Conservation (phyloP, 805 yeast species). For the Wickerhamomyces strasburgensis region DNA sequence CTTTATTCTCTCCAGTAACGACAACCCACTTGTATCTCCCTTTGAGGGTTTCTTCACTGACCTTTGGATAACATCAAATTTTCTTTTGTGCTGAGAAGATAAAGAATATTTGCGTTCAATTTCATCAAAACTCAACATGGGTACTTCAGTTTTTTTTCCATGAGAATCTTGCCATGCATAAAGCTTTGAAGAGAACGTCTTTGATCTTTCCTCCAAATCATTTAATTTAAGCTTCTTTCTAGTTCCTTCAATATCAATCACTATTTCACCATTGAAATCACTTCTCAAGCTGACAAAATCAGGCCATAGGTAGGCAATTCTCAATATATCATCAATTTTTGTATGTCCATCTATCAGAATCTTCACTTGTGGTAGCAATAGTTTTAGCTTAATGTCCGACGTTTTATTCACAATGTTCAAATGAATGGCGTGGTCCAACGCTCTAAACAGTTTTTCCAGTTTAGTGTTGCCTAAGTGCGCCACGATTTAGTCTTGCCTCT, state of each 20-base stretch:
- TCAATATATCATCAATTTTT: slow-evolving; percentile 13
- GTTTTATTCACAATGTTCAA: slow-evolving; percentile 14
- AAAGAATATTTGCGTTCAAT: background rate
- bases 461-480: slow-evolving; percentile 1
- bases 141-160: slow-evolving; percentile 10
- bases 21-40: slow-evolving; percentile 12
- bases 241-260: slow-evolving; percentile 17
- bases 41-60: background rate
- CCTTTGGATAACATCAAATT: slow-evolving; percentile 15
- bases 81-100: background rate
- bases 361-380: slow-evolving; percentile 14
- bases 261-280: slow-evolving; percentile 15
- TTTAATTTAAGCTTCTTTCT: slow-evolving; percentile 6
- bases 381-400: slow-evolving; percentile 15
- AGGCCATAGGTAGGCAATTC: slow-evolving; percentile 20
- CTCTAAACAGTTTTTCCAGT: slow-evolving; percentile 13
- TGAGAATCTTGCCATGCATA: slow-evolving; percentile 17
- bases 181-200: slow-evolving; percentile 9
- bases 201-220: slow-evolving; percentile 5
- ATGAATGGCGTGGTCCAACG: slow-evolving; percentile 16
- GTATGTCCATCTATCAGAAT: slow-evolving; percentile 8
- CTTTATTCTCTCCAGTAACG: slow-evolving; percentile 37
- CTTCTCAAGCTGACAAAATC: slow-evolving; percentile 12
- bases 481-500: background rate
- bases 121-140: slow-evolving; percentile 2